These are phyloP conservation scores for Perkinsus marinus DNA, from an alignment of 169 alveolate genomes.

Conservation along the genomic window DNA sequence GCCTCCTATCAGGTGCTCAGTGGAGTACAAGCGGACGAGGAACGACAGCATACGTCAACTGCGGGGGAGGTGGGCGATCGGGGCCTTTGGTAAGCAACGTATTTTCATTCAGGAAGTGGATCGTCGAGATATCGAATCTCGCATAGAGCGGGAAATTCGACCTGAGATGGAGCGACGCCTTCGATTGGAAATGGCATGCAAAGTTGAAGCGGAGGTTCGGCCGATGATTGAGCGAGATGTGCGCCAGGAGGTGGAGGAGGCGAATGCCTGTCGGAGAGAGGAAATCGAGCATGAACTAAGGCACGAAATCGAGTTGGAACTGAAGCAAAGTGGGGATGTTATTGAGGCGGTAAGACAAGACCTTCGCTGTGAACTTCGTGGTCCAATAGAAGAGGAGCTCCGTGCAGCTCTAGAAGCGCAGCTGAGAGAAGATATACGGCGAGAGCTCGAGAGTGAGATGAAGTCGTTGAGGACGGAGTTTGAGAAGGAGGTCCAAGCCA, in stretches of 20 bases:
- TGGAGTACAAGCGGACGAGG: no score
- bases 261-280: neutral
- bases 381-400: neutral
- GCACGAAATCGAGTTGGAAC: neutral
- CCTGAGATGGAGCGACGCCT: neutral
- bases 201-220: neutral
- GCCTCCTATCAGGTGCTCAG: no score
- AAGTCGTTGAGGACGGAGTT: neutral
- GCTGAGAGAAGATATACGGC: neutral
- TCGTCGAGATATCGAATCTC: neutral
- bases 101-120: no score
- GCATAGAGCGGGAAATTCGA: neutral
- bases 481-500: neutral
- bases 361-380: neutral
- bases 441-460: neutral
- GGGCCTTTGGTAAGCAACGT: no score
- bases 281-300: neutral
- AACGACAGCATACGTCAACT: no score
- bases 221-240: neutral
- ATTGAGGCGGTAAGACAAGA: neutral
- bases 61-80: no score
- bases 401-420: neutral
- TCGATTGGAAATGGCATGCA: neutral
- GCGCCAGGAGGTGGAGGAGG: neutral
- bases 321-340: neutral